Evolutionary conservation across 768 basidiomycete species (phyloP), one percentile per base, ranked within the genome.

Genomic region (Chalciporus sphaerocephalus): DNA sequence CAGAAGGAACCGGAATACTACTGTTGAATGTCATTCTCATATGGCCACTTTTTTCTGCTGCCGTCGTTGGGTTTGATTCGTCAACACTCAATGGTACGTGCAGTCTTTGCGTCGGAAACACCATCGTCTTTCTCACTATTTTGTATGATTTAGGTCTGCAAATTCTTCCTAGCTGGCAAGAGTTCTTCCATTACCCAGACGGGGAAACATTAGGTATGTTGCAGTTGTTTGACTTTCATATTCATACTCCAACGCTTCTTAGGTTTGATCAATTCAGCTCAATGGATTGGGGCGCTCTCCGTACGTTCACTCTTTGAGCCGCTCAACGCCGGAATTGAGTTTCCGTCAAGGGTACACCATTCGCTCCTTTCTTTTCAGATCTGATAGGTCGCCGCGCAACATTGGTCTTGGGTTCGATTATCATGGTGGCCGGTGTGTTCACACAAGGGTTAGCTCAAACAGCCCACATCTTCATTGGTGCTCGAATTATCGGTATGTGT

Each of bases 231-330:
- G 22, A 36, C 10, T 17, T 46, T 8, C 9, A 35, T 30, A 30
- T 20, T 18, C 42, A 13, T 32, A 30, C 33, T 35, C 52, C 12
- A 51, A 40, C 18, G 32, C 16, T 40, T 38, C 34, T 15, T 50
- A 83, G 81, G 81, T 27, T 58, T 85, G 30, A 78, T 87, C 47
- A 83, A 80, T 50, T 79, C 81, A 8, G 81, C 81, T 1, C 83
- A 86, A 59, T 73, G 71, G 47, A 72, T 83, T 37, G 81, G 82
- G 15, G 74, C 76, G 49, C 56, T 83, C 24, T 40, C 60, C 17
- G 78, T 79, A 48, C 48, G 74, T 64, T 18, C 32, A 16, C 10
- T 12, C 32, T 20, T n/a, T 43, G 10, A 21, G 15, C 46, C 23
- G 30, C 12, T 24, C 5, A 20, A 42, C 5, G n/a, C 15, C 36